Percentiles rank a stretch among this genome's conserved stretches.
phyloP scores from a whole-genome alignment of 2,329 filamentous ascomycete species.

The Penicillium italicum region DNA sequence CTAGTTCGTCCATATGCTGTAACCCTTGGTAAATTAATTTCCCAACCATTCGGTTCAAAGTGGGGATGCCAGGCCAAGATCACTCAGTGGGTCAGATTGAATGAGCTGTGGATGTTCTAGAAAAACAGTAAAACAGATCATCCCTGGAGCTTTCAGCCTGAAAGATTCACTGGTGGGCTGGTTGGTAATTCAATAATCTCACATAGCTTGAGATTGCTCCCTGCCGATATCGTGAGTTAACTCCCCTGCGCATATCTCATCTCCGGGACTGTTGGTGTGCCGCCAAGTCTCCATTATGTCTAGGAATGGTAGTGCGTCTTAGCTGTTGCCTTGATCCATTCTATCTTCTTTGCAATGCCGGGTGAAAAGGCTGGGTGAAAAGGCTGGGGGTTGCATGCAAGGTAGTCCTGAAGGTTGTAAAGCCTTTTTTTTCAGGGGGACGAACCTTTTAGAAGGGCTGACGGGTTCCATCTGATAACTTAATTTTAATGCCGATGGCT shows the following conservation, averaged over 20 bases:
- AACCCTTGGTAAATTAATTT: background rate
- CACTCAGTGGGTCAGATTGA: constrained; percentile 1
- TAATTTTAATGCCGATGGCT: background rate
- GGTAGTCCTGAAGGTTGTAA: background rate
- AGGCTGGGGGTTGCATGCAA: too few relatives aligned
- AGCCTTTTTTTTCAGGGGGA: too few relatives aligned
- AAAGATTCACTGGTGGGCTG: background rate
- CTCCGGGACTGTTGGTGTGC: background rate
- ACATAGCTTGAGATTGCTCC: background rate
- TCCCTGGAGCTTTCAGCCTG: background rate
- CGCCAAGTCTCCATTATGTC: background rate
- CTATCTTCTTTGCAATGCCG: background rate
- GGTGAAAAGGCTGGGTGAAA: too few relatives aligned
- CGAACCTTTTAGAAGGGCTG: background rate
- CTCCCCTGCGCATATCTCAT: background rate
- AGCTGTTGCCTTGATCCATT: background rate
- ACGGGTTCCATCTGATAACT: constrained; percentile 18
- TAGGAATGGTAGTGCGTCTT: background rate
- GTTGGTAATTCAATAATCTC: background rate
- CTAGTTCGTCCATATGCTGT: background rate
- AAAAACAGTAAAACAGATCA: background rate
- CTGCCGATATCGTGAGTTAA: background rate
- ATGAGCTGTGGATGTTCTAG: constrained; percentile 4
- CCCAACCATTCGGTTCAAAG: background rate
- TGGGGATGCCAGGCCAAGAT: constrained; percentile 4